A percentile compares a stretch with the other conserved stretches of the same genome.
phyloP scores from a whole-genome alignment of 2,329 filamentous ascomycete genomes.

The Curvularia hawaiiensis region DNA sequence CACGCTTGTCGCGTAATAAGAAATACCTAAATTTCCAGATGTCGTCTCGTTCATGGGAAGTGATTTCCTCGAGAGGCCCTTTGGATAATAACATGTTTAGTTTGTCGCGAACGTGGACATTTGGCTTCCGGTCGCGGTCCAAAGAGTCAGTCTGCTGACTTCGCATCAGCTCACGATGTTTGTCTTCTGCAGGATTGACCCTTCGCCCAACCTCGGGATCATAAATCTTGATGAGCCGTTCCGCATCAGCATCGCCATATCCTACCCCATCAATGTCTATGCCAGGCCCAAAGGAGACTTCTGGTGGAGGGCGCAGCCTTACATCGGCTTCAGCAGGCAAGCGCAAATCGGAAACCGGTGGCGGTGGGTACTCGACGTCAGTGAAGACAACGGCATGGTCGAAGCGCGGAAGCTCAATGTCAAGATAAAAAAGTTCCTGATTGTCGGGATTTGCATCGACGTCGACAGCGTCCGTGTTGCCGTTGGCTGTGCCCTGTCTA shows the following conservation, averaged over 20 bases:
- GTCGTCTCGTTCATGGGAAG: constrained; percentile 89
- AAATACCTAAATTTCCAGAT: constrained; percentile 98
- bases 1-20: constrained; percentile 81
- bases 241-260: constrained; percentile 57
- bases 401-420: constrained; percentile 90
- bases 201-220: constrained; percentile 88
- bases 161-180: constrained; percentile 88
- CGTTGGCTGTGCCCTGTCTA: constrained; percentile 26
- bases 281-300: constrained; percentile 88
- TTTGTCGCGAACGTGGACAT: constrained; percentile 93
- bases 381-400: constrained; percentile 96
- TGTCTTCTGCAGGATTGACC: constrained; percentile 94
- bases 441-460: constrained; percentile 38
- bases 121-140: constrained; percentile 94
- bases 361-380: constrained; percentile 88
- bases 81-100: constrained; percentile 90
- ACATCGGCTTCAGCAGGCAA: constrained; percentile 67
- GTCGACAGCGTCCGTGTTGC: constrained; percentile 29
- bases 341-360: constrained; percentile 77
- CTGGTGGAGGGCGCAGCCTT: constrained; percentile 78
- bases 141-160: constrained; percentile 92
- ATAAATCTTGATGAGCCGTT: constrained; percentile 81
- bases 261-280: constrained; percentile 72
- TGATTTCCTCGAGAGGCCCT: constrained; percentile 86
- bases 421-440: constrained; percentile 76